Evolutionary conservation across 768 basidiomycete species (phyloP).

Genomic region (Krasilnikovozyma curviuscula): DNA sequence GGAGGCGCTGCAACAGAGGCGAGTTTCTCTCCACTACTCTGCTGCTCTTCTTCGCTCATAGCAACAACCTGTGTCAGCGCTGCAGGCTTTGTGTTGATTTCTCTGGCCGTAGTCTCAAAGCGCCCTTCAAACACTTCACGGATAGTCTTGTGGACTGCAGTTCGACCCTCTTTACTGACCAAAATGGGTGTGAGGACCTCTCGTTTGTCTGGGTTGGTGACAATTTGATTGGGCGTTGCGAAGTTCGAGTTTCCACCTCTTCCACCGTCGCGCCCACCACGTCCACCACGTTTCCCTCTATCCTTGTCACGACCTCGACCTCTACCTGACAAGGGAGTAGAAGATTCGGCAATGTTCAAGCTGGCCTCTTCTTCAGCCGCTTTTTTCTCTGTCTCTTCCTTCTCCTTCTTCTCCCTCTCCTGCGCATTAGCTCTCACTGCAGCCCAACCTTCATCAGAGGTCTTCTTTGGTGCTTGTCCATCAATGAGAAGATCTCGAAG

Average conservation of each 20-base stretch:
- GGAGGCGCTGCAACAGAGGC: background rate
- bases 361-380: too few relatives aligned
- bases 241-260: conserved; percentile 18
- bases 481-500: conserved; percentile 60
- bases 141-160: conserved; percentile 59
- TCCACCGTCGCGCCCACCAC: conserved; percentile 28
- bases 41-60: conserved; percentile 38
- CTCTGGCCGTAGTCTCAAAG: conserved; percentile 57
- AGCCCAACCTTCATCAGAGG: conserved; percentile 52
- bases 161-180: conserved; percentile 57
- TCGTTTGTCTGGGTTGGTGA: conserved; percentile 34
- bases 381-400: background rate
- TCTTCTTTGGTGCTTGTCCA: conserved; percentile 37
- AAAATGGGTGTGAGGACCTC: conserved; percentile 76
- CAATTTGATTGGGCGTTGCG: background rate
- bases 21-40: conserved; percentile 24
- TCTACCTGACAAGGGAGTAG: too few relatives aligned
- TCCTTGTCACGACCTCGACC: conserved; percentile 19
- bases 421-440: conserved; percentile 27
- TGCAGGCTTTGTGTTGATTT: background rate
- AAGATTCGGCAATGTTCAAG: too few relatives aligned
- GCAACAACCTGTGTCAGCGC: background rate
- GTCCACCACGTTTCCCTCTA: conserved; percentile 33
- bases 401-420: background rate
- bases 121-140: conserved; percentile 65